Evolutionary conservation across 768 basidiomycete species (phyloP).

Genomic region (Russula ochroleuca): DNA sequence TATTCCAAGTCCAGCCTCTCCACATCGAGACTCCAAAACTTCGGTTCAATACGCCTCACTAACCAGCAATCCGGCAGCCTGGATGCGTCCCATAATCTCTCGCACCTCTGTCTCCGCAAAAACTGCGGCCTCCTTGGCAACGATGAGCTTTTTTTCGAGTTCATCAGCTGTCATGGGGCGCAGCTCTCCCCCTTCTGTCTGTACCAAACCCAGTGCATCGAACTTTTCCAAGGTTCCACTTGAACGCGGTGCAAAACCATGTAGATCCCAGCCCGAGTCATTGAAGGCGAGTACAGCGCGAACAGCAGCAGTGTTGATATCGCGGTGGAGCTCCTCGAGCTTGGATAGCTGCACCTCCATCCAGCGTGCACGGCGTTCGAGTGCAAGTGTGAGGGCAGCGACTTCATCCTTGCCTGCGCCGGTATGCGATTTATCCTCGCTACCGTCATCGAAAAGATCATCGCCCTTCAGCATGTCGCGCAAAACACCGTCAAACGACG

Average conservation of each 20-base stretch:
- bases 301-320: conserved; percentile 86
- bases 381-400: conserved; percentile 72
- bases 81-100: conserved; percentile 69
- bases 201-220: conserved; percentile 53
- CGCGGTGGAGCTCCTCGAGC: conserved; percentile 82
- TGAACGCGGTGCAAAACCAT: conserved; percentile 62
- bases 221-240: conserved; percentile 66
- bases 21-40: background rate
- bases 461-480: conserved; percentile 87
- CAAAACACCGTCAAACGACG: conserved; percentile 80
- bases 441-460: conserved; percentile 71
- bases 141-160: conserved; percentile 65
- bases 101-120: conserved; percentile 71
- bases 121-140: conserved; percentile 66
- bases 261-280: conserved; percentile 78
- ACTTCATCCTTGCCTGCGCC: conserved; percentile 75
- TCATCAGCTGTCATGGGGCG: conserved; percentile 63
- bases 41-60: conserved; percentile 14
- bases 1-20: background rate
- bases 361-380: conserved; percentile 88
- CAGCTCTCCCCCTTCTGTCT: conserved; percentile 42
- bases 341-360: conserved; percentile 90
- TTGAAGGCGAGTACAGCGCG: conserved; percentile 78
- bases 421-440: conserved; percentile 54
- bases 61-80: conserved; percentile 46